Conservation (phyloP, 306 rosid species). For the Adenanthera pavonina region DNA sequence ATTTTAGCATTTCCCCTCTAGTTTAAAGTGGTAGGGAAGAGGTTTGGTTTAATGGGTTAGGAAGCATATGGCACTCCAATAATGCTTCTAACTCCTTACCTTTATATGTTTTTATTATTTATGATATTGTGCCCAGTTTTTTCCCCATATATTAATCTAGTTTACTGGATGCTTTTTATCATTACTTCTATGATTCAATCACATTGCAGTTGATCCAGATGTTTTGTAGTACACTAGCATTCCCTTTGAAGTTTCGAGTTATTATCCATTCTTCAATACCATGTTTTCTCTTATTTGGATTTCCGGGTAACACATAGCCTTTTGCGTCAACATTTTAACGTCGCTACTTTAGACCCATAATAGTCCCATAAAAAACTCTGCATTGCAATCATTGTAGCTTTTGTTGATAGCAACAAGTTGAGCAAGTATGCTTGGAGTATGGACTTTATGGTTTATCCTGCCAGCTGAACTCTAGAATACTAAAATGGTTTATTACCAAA, state of each 20-base stretch:
- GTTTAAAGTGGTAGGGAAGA: not conserved
- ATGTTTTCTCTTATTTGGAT: not conserved
- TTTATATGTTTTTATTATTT: not conserved
- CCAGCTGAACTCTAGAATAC: not conserved
- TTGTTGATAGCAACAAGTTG: not conserved
- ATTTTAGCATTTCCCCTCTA: not conserved
- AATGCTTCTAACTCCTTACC: not conserved
- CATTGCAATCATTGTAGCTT: not conserved
- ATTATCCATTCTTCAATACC: not conserved
- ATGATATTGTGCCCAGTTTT: not conserved
- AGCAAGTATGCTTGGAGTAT: constrained; percentile 5
- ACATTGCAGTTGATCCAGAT: constrained; percentile 3
- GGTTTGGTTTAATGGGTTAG: not conserved
- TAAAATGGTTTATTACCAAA: not conserved
- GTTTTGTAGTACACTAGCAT: not conserved
- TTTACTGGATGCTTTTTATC: not conserved
- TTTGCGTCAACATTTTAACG: constrained; percentile 5
- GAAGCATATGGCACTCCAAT: not conserved
- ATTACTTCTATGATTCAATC: not conserved
- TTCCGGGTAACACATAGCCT: not conserved
- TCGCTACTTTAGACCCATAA: not conserved
- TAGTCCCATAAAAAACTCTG: not conserved
- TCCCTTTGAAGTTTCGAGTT: constrained; percentile 1
- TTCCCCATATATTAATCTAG: not conserved
- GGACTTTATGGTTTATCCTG: not conserved